Percentiles rank a stretch among this genome's conserved stretches.
Evolutionary conservation across 2,329 filamentous ascomycete genomes (phyloP).

Genomic region (Apiospora marii): DNA sequence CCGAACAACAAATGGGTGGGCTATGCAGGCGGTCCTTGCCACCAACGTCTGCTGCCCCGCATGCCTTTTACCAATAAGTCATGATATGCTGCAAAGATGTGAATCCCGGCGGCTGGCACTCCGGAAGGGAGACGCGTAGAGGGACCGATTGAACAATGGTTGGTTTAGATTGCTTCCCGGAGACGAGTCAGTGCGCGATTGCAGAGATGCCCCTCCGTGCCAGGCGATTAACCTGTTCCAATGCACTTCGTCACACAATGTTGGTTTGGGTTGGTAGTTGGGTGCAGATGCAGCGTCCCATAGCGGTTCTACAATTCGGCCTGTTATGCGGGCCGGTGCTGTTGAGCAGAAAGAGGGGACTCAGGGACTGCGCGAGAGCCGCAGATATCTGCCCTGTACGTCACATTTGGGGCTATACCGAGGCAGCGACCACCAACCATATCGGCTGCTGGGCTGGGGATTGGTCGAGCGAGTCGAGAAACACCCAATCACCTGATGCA

Average conservation of each 20-base stretch:
- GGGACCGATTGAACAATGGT: background rate
- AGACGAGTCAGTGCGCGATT: background rate
- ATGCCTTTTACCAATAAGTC: background rate
- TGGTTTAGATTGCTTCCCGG: background rate
- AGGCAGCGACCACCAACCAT: background rate
- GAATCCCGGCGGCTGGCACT: too few relatives aligned
- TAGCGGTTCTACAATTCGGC: background rate
- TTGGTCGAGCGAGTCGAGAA: constrained; percentile 4
- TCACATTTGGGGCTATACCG: background rate
- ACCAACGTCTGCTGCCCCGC: constrained; percentile 77
- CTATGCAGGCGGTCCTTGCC: constrained; percentile 73
- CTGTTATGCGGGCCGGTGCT: background rate
- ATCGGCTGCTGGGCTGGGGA: background rate
- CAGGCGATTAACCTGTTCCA: background rate
- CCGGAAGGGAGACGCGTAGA: too few relatives aligned
- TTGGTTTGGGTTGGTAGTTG: background rate
- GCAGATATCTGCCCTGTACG: background rate
- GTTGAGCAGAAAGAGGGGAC: background rate
- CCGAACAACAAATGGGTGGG: constrained; percentile 70
- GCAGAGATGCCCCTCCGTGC: background rate
- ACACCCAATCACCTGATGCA: background rate
- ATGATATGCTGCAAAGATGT: background rate
- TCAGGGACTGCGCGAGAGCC: background rate
- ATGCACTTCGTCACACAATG: background rate
- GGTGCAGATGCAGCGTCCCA: background rate